Evolutionary conservation across 495 filamentous ascomycete genomes (phyloP), one percentile per base, ranked within the genome.

Genomic region (Extremus antarcticus): DNA sequence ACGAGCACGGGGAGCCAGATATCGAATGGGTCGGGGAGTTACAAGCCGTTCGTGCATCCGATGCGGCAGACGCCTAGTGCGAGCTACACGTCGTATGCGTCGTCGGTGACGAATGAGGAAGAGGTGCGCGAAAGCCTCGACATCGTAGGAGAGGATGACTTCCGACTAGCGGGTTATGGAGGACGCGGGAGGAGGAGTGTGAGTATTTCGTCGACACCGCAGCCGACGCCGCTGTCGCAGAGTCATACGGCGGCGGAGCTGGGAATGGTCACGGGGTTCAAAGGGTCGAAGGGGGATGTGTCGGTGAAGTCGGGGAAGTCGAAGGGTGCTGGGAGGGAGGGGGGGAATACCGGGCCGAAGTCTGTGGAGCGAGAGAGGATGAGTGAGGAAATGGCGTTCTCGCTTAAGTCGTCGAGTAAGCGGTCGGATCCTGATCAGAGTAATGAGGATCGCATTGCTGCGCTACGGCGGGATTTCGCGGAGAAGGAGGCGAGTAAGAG

Each of bases 1-100:
- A 76, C 72, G 2, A 82, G 78, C 58, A 76, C 74, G 49, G 72
- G 73, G 3, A 81, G 80, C 3, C 76, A 82, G 58, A 68, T 76
- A 35, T 82, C 78, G 2, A 74, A 71, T 1, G 69, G 69, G 2
- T 80, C 76, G 60, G 71, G 70, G 49, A 73, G 70, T 24, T 63
- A 63, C 53, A 71, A 74, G 46, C 73, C 76, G 38, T 82, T 79
- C 61, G 70, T 79, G 19, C 76, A 82, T 62, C 76, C 79, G 2
- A 76, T 82, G 76, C 76, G 78, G 29, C 80, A 80, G 56, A 78
- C 75, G 9, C 77, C 32, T 69, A 73, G 13, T 80, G 78, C 63
- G 81, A 76, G 1, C 76, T 78, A 24, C 29, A 35, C 48, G 9
- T 74, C 79, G n/a, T 62, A 75, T 11, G 68, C 70, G 29, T 73